These are phyloP conservation scores for Daldinia grandis DNA, from an alignment of 495 filamentous ascomycete genomes.

Conservation along the genomic window DNA sequence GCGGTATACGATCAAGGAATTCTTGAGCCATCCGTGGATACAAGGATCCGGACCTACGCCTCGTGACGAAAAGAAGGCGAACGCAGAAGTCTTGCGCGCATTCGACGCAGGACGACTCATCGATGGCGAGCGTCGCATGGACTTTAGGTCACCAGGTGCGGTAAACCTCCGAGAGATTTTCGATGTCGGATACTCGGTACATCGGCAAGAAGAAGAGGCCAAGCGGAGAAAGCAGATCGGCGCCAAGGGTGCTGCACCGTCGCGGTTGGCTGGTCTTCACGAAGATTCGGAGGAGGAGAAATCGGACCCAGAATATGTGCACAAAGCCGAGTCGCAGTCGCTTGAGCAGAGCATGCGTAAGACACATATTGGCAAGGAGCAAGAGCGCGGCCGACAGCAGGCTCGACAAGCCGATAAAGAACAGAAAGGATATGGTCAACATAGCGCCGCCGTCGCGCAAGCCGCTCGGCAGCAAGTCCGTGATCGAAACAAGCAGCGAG, in stretches of 20 bases:
- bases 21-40: conserved; percentile 93
- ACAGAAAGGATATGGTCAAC: conserved; percentile 80
- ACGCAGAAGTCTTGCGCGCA: conserved; percentile 54
- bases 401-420: conserved; percentile 55
- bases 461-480: conserved; percentile 79
- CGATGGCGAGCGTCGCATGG: conserved; percentile 73
- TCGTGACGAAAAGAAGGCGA: conserved; percentile 69
- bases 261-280: conserved; percentile 66
- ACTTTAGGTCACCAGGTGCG: conserved; percentile 95
- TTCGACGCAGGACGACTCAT: conserved; percentile 66
- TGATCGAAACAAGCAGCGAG: conserved; percentile 65
- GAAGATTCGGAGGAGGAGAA: conserved; percentile 73
- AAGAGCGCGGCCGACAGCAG: conserved; percentile 57
- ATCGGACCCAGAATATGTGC: conserved; percentile 72
- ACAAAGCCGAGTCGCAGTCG: conserved; percentile 64
- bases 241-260: conserved; percentile 56
- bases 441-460: conserved; percentile 76
- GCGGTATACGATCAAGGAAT: conserved; percentile 87
- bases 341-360: conserved; percentile 87
- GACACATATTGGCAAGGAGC: conserved; percentile 73
- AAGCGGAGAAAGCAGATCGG: conserved; percentile 87
- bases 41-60: conserved; percentile 63
- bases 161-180: conserved; percentile 97
- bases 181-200: conserved; percentile 95
- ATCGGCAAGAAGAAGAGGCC: conserved; percentile 93